These are phyloP conservation scores for Emmonsia crescens DNA, from an alignment of 2,329 filamentous ascomycete genomes.

Conservation along the genomic window DNA sequence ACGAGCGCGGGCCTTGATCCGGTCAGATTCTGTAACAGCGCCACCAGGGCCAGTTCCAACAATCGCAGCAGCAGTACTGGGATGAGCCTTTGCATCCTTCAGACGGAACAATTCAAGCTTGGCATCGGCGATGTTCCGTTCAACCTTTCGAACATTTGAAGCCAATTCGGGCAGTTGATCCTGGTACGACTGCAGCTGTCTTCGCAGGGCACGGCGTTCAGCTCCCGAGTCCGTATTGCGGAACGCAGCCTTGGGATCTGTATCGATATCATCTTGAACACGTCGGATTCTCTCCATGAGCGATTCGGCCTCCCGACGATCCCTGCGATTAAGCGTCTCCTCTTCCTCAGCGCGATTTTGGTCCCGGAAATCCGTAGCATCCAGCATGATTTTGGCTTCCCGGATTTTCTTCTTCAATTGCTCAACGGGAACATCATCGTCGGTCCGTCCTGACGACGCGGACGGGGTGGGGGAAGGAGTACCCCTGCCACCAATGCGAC, in stretches of 20 bases:
- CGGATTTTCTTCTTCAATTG: constrained; percentile 86
- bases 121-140: constrained; percentile 86
- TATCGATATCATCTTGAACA: constrained; percentile 89
- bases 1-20: constrained; percentile 86
- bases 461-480: constrained; percentile 75
- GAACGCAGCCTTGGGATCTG: constrained; percentile 66
- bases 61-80: constrained; percentile 66
- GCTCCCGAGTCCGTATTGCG: constrained; percentile 71
- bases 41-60: constrained; percentile 90
- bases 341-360: constrained; percentile 85
- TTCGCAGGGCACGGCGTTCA: constrained; percentile 72
- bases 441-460: constrained; percentile 50
- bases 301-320: constrained; percentile 85
- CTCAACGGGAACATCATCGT: constrained; percentile 74
- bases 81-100: constrained; percentile 85
- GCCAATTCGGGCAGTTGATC: constrained; percentile 87
- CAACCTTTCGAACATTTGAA: constrained; percentile 79
- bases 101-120: constrained; percentile 86
- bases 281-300: constrained; percentile 84
- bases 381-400: constrained; percentile 86
- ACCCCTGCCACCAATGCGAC: constrained; percentile 60
- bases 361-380: constrained; percentile 93
- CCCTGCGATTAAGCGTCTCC: constrained; percentile 78
- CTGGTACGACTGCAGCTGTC: constrained; percentile 77
- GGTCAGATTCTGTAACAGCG: constrained; percentile 80